These are phyloP conservation scores for Jimgerdemannia flammicorona DNA, from an alignment of 192 early-diverging fungal genomes.

Conservation along the genomic window DNA sequence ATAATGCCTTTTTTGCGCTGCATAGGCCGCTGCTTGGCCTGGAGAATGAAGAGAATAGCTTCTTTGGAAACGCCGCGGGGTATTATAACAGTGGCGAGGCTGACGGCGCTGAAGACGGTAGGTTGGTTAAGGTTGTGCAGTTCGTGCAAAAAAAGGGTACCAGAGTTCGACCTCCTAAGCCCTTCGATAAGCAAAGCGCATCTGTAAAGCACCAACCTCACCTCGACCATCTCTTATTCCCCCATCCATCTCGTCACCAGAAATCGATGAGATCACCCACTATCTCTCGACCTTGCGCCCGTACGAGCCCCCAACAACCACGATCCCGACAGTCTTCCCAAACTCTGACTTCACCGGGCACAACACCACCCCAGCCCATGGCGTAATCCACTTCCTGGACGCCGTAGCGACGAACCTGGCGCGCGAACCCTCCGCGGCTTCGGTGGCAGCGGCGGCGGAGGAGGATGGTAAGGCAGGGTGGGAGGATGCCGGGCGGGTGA, in stretches of 20 bases:
- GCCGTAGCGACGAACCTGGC: neutral
- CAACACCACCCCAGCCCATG: neutral
- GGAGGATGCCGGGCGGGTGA: neutral
- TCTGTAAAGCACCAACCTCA: neutral
- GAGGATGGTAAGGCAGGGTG: neutral
- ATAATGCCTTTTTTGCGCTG: slow-evolving; percentile 54
- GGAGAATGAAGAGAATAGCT: slow-evolving; percentile 18
- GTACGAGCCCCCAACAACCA: slow-evolving; percentile 29
- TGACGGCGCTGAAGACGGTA: neutral
- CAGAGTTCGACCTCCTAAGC: neutral
- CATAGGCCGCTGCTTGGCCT: slow-evolving; percentile 54
- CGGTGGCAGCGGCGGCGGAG: neutral
- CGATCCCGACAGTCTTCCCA: neutral
- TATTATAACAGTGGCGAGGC: neutral
- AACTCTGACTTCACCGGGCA: neutral
- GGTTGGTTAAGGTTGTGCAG: neutral
- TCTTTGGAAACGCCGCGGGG: slow-evolving; percentile 4
- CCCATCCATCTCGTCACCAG: slow-evolving; percentile 5
- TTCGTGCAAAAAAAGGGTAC: too few species aligned
- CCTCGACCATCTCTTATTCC: neutral
- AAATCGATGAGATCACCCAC: slow-evolving; percentile 22
- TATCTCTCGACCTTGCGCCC: slow-evolving; percentile 37
- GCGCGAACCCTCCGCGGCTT: too few species aligned
- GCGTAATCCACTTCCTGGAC: neutral
- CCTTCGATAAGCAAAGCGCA: too few species aligned